Evolutionary conservation across 768 basidiomycete genomes (phyloP).

Genomic region (Fibroporia radiculosa): DNA sequence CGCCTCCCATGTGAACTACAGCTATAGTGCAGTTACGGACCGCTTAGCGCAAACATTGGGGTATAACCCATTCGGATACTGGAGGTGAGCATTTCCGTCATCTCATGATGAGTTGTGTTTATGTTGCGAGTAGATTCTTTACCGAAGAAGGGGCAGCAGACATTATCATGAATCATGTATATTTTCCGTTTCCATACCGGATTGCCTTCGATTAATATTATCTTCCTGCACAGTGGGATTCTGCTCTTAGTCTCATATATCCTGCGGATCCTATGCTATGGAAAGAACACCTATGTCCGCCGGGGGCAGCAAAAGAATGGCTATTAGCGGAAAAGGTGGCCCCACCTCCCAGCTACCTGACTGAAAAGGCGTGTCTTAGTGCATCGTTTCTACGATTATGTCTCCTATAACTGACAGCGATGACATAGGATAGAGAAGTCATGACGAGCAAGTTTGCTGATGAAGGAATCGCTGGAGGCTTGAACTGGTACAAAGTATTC

Average conservation of each 20-base stretch:
- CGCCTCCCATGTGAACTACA: slow-evolving; percentile 20
- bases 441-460: slow-evolving; percentile 18
- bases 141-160: slow-evolving; percentile 2
- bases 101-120: neutral
- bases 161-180: slow-evolving; percentile 1
- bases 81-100: slow-evolving; percentile 21
- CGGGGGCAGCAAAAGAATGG: slow-evolving; percentile 27
- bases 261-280: slow-evolving; percentile 27
- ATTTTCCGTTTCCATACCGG: neutral
- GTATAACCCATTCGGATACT: slow-evolving; percentile 35
- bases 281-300: slow-evolving; percentile 28
- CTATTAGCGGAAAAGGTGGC: slow-evolving; percentile 20
- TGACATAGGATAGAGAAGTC: slow-evolving; percentile 16
- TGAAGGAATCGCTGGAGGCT: slow-evolving; percentile 26
- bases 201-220: neutral
- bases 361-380: slow-evolving; percentile 18
- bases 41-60: slow-evolving; percentile 23
- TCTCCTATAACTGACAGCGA: neutral
- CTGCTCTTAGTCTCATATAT: slow-evolving; percentile 29
- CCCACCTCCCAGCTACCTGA: slow-evolving; percentile 24
- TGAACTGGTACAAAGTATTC: slow-evolving; percentile 31
- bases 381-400: neutral
- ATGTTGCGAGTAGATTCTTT: neutral
- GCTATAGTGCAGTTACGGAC: slow-evolving; percentile 22
- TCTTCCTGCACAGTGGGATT: slow-evolving; percentile 26